Conservation (phyloP, 495 filamentous ascomycete genomes). For the Xylaria flabelliformis region DNA sequence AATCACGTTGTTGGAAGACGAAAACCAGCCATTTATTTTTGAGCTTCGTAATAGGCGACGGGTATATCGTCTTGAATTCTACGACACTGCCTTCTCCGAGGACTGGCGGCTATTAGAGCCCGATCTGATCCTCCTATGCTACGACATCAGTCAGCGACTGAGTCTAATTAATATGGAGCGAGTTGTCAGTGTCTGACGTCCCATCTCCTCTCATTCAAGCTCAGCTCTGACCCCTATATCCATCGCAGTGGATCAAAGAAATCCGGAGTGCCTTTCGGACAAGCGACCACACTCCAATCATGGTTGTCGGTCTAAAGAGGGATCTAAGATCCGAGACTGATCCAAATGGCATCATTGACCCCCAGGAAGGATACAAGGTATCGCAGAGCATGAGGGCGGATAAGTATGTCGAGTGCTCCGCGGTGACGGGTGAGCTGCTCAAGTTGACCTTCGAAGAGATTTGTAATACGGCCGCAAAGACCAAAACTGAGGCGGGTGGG, state of each 20-base stretch:
- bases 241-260: slow-evolving; percentile 70
- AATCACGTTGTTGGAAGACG: slow-evolving; percentile 69
- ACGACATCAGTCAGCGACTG: slow-evolving; percentile 73
- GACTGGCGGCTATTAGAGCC: slow-evolving; percentile 77
- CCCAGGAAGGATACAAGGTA: slow-evolving; percentile 73
- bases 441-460: slow-evolving; percentile 77
- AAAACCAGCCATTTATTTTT: slow-evolving; percentile 84
- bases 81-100: slow-evolving; percentile 77
- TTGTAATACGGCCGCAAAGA: slow-evolving; percentile 71
- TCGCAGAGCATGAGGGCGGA: slow-evolving; percentile 85
- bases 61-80: slow-evolving; percentile 76
- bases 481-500: slow-evolving; percentile 53
- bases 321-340: slow-evolving; percentile 72
- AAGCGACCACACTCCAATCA: slow-evolving; percentile 67
- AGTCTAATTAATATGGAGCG: slow-evolving; percentile 67
- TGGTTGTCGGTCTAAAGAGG: slow-evolving; percentile 82
- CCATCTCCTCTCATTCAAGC: not conserved
- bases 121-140: slow-evolving; percentile 79
- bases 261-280: slow-evolving; percentile 67
- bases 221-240: slow-evolving; percentile 24
- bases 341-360: slow-evolving; percentile 72
- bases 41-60: slow-evolving; percentile 66
- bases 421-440: slow-evolving; percentile 82
- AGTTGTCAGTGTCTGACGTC: slow-evolving; percentile 53
- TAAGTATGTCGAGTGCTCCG: slow-evolving; percentile 89